Percentiles rank a stretch among this genome's conserved stretches.
Conservation (phyloP, 345 rosid genomes). For the Euclidium syriacum region DNA sequence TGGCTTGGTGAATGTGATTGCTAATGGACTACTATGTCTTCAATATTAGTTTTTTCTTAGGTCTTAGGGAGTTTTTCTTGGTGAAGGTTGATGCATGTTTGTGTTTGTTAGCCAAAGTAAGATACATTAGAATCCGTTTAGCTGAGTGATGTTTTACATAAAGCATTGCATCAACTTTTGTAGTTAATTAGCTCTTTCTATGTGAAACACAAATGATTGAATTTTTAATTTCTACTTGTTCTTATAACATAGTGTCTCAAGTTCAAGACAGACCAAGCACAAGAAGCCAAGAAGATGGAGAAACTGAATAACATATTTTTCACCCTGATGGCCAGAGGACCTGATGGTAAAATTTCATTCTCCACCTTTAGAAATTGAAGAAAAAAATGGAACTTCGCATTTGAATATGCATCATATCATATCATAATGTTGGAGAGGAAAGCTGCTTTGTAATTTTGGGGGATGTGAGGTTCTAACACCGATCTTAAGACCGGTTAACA, state of each 20-base stretch:
- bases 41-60: not conserved
- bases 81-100: slow-evolving; percentile 14
- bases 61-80: not conserved
- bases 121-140: not conserved
- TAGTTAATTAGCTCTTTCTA: not conserved
- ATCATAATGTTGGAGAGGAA: not conserved
- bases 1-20: not conserved
- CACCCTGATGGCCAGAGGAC: slow-evolving; percentile 89
- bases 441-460: not conserved
- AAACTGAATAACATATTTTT: slow-evolving; percentile 90
- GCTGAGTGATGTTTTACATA: not conserved
- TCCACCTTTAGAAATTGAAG: not conserved
- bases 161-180: not conserved
- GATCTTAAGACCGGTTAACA: too few species aligned
- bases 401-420: not conserved
- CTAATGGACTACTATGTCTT: not conserved
- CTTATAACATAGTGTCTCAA: slow-evolving; percentile 66
- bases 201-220: not conserved
- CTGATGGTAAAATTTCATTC: slow-evolving; percentile 54
- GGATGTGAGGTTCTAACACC: not conserved
- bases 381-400: not conserved
- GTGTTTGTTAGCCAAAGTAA: not conserved
- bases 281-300: slow-evolving; percentile 98
- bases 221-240: not conserved
- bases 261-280: slow-evolving; percentile 97